A percentile compares a stretch with the other conserved stretches of the same genome.
phyloP scores from a whole-genome alignment of 305 asterid genomes.

The Fraxinus platypoda region DNA sequence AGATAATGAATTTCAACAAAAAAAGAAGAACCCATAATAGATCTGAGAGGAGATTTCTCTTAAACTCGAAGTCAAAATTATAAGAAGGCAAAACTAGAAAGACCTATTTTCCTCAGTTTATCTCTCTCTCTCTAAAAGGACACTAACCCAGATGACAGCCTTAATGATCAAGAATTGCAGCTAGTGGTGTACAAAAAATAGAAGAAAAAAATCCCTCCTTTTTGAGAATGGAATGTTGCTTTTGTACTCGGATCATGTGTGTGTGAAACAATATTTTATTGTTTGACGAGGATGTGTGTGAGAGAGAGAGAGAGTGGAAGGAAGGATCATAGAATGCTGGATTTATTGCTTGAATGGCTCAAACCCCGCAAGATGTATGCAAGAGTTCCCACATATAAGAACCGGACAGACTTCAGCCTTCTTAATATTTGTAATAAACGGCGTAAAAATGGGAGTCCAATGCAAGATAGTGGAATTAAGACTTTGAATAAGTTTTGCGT shows the following conservation, averaged over 20 bases:
- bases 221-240: slow-evolving; percentile 11
- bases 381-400: slow-evolving; percentile 22
- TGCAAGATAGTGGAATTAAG: background rate
- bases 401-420: background rate
- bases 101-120: background rate
- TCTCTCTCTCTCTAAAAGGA: slow-evolving; percentile 16
- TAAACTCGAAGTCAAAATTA: slow-evolving; percentile 19
- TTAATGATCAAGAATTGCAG: slow-evolving; percentile 6
- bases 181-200: slow-evolving; percentile 35
- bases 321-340: slow-evolving; percentile 50
- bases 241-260: slow-evolving; percentile 7
- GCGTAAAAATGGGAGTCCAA: background rate
- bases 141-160: slow-evolving; percentile 16
- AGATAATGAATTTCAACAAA: background rate
- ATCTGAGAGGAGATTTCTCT: background rate
- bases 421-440: too few relatives aligned
- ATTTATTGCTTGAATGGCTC: slow-evolving; percentile 54
- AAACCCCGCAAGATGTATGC: slow-evolving; percentile 23
- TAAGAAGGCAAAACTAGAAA: slow-evolving; percentile 10
- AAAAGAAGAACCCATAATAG: background rate
- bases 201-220: background rate
- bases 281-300: background rate
- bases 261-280: background rate
- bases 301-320: slow-evolving; percentile 16
- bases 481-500: background rate